phyloP scores from a whole-genome alignment of 2,329 filamentous ascomycete genomes.

The Phyllosticta citriasiana region DNA sequence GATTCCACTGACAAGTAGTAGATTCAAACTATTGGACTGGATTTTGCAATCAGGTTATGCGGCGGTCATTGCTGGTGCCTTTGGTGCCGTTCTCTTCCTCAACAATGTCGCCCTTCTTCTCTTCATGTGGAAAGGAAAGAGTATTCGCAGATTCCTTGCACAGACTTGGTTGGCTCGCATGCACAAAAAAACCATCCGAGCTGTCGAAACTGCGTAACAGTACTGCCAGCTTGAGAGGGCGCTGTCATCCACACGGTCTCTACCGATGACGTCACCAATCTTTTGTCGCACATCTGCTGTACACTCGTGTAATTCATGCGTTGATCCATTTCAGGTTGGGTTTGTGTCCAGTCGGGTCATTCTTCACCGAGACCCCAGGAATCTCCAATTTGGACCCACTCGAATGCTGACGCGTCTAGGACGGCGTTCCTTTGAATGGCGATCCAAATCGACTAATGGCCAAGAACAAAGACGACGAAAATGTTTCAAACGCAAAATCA shows the following conservation, averaged over 20 bases:
- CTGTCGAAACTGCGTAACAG: constrained; percentile 17
- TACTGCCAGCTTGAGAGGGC: not conserved
- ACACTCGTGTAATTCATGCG: not conserved
- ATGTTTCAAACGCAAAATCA: not conserved
- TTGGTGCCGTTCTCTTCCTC: constrained; percentile 22
- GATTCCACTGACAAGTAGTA: not conserved
- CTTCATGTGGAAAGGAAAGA: constrained; percentile 28
- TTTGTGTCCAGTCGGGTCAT: not conserved
- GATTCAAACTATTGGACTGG: not conserved
- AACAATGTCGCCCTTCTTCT: constrained; percentile 25
- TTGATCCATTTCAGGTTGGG: not conserved
- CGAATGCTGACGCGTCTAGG: not conserved
- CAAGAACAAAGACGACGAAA: not conserved
- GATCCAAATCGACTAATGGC: not conserved
- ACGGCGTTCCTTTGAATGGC: no score
- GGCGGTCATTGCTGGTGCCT: constrained; percentile 12
- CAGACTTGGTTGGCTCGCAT: constrained; percentile 23
- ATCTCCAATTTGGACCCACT: not conserved
- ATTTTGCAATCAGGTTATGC: not conserved
- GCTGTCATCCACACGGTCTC: not conserved
- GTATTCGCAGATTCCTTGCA: constrained; percentile 20
- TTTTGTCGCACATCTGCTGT: not conserved
- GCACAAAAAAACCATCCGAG: constrained; percentile 19
- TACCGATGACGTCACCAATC: not conserved
- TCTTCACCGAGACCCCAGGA: not conserved